Conservation (phyloP, 2,329 filamentous ascomycete genomes). For the Didymella pomorum region DNA sequence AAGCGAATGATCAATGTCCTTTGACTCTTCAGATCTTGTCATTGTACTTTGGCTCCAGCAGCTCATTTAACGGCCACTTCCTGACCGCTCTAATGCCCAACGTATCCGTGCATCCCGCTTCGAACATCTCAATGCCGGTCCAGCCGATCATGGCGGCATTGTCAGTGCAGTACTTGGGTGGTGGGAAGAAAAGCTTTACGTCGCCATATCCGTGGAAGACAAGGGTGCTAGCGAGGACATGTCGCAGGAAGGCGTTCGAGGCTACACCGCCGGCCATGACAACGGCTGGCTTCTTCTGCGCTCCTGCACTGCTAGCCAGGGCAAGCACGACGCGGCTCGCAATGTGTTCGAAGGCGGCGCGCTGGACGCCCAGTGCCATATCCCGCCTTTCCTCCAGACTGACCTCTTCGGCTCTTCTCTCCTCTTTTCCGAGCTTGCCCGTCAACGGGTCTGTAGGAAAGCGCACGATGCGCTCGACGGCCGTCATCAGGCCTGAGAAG, state of each 20-base stretch:
- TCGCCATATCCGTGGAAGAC: slow-evolving; percentile 70
- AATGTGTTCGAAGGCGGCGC: slow-evolving; percentile 86
- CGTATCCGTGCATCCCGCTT: slow-evolving; percentile 66
- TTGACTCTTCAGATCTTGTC: slow-evolving; percentile 9
- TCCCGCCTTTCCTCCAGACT: slow-evolving; percentile 67
- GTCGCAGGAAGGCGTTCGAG: slow-evolving; percentile 79
- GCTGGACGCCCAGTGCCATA: slow-evolving; percentile 78
- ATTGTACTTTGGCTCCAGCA: slow-evolving; percentile 39
- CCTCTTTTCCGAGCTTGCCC: slow-evolving; percentile 38
- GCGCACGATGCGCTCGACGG: slow-evolving; percentile 66
- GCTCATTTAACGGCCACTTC: slow-evolving; percentile 49
- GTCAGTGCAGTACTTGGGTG: slow-evolving; percentile 81
- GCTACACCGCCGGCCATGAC: slow-evolving; percentile 93
- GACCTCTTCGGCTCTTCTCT: slow-evolving; percentile 53
- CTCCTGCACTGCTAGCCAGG: slow-evolving; percentile 50
- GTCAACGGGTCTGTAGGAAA: slow-evolving; percentile 44
- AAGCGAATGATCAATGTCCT: neutral
- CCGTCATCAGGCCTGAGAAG: slow-evolving; percentile 75
- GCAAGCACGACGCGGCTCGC: slow-evolving; percentile 76
- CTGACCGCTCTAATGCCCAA: slow-evolving; percentile 45
- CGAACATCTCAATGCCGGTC: slow-evolving; percentile 91
- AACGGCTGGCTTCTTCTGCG: slow-evolving; percentile 59
- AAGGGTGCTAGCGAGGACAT: slow-evolving; percentile 69
- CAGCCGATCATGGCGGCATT: slow-evolving; percentile 98
- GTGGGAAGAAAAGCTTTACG: slow-evolving; percentile 76